A percentile compares a stretch with the other conserved stretches of the same genome.
Evolutionary conservation across 371 early-diverging fungal species (phyloP).

Genomic region (Mucor velutinosus): DNA sequence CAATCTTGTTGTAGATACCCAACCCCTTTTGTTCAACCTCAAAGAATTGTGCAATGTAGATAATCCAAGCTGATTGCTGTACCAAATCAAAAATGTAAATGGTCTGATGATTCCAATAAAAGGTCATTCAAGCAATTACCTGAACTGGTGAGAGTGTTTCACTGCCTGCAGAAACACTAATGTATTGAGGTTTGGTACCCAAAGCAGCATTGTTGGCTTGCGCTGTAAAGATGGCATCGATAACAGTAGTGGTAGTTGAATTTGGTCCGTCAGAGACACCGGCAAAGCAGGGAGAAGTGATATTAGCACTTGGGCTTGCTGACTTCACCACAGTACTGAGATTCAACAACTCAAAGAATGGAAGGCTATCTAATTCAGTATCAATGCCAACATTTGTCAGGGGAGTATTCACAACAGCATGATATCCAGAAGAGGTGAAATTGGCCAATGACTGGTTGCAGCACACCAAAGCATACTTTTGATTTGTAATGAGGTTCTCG

Average conservation of each 20-base stretch:
- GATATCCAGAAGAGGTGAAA: conserved; percentile 14
- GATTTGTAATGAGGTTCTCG: conserved; percentile 16
- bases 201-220: neutral
- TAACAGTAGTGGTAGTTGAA: neutral
- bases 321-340: conserved; percentile 12
- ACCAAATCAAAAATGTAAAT: neutral
- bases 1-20: conserved; percentile 9
- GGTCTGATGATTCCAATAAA: neutral
- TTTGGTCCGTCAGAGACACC: conserved; percentile 14
- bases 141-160: conserved; percentile 18
- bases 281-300: conserved; percentile 27
- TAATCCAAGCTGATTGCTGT: conserved; percentile 28
- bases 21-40: conserved; percentile 10
- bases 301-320: conserved; percentile 10
- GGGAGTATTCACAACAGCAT: conserved; percentile 26
- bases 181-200: conserved; percentile 3
- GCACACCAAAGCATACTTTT: conserved; percentile 33
- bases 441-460: conserved; percentile 20
- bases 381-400: conserved; percentile 17
- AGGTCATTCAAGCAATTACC: conserved; percentile 2
- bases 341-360: conserved; percentile 24
- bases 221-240: conserved; percentile 17
- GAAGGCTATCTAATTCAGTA: conserved; percentile 8
- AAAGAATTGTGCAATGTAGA: conserved; percentile 26
- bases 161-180: conserved; percentile 19